A percentile compares a stretch with the other conserved stretches of the same genome.
phyloP scores from a whole-genome alignment of 2,329 filamentous ascomycete species.

The Lasiodiplodia citricola region DNA sequence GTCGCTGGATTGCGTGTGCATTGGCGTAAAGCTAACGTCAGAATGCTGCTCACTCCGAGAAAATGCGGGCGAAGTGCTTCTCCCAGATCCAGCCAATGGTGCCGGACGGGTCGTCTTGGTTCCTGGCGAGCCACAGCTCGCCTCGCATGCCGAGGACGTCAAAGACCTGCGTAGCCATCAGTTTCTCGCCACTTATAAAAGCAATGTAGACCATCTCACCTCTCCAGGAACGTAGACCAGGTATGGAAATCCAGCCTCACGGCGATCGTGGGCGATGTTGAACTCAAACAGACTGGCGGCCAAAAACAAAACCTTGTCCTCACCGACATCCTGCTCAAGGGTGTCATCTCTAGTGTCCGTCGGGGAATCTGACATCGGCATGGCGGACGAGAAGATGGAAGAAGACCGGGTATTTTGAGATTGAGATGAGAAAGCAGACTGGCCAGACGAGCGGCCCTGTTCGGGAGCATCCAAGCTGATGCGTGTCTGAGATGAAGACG shows the following conservation, averaged over 20 bases:
- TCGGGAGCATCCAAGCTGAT: conserved; percentile 40
- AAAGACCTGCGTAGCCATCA: conserved; percentile 44
- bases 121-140: conserved; percentile 95
- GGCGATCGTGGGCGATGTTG: conserved; percentile 89
- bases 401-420: conserved; percentile 60
- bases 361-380: conserved; percentile 72
- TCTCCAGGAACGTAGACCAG: conserved; percentile 94
- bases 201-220: conserved; percentile 52
- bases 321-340: conserved; percentile 45
- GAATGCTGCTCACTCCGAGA: conserved; percentile 39
- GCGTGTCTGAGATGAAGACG: conserved; percentile 6
- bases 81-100: conserved; percentile 98
- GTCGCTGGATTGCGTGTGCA: conserved; percentile 10
- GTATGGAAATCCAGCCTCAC: conserved; percentile 94
- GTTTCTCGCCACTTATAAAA: neutral
- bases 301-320: conserved; percentile 80
- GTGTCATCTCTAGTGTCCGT: conserved; percentile 32
- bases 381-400: conserved; percentile 83
- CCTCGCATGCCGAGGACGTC: conserved; percentile 90
- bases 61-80: conserved; percentile 76
- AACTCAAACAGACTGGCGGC: conserved; percentile 96
- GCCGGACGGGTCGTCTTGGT: conserved; percentile 84
- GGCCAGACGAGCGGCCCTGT: conserved; percentile 47
- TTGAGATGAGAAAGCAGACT: conserved; percentile 24
- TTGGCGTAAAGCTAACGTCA: conserved; percentile 19